Evolutionary conservation across 2,329 filamentous ascomycete species (phyloP), one percentile per base, ranked within the genome.

Genomic region (Paraphoma sp.): DNA sequence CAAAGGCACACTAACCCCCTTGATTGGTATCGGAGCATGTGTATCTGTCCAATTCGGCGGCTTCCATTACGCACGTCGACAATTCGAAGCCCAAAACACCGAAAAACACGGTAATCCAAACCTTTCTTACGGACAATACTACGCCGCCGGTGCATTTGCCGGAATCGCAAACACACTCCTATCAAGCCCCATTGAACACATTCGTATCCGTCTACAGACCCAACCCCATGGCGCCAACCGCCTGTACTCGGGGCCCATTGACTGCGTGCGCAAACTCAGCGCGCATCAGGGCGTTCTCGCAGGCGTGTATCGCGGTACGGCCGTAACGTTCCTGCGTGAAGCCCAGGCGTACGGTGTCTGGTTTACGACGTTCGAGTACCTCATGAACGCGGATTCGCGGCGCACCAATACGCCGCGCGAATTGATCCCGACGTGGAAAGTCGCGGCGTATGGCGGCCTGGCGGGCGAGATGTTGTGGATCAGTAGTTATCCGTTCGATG

Each of bases 11-110:
- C 83, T 99, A 54, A 98, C 95, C 5, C 95, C 95, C 0, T 84
- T 99, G 53, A 86, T 99, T 54, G 95, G 95, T 65, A 98, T 99
- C 73, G 95, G 95, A 67, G 95, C 95, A 67, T 99, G 95, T 77
- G 93, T 66, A 45, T 97, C 93, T n/a, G 90, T 99, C 69, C 95
- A 99, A 82, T 99, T 99, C 78, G 95, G 93, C 62, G 95, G 91
- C 69, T 99, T 98, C 84, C 93, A 97, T 83, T 89, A 90, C 73
- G 93, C 94, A 8, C 91, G 92, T 57, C 91, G 95, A 57, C 89
- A 86, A 71, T 88, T 99, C 75, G 94, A 98, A 81, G 81, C 86
- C 44, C 84, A 85, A 64, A 96, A 96, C 79, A 75, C 53, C 4
- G 50, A 56, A 9, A 66, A 82, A 62, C 78, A 61, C 12, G 80